Conservation (phyloP, 1,139 yeast species). For the Saccharomyces pastorianus region DNA sequence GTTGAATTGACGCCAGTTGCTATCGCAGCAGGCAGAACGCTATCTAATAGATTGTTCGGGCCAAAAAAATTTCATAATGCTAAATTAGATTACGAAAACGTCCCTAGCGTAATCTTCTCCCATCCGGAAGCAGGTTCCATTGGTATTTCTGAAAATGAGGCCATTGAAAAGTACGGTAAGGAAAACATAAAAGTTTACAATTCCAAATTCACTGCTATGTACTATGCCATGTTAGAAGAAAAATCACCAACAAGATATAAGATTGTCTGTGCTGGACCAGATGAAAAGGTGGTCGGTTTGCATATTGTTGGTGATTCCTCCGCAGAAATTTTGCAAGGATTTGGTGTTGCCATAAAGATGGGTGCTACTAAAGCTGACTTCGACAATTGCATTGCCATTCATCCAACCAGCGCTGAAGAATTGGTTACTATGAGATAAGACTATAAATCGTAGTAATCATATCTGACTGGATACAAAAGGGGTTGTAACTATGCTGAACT, state of each 20-base stretch:
- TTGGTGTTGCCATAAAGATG: constrained; percentile 95
- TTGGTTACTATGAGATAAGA: constrained; percentile 70
- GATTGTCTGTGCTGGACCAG: constrained; percentile 67
- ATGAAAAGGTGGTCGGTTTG: constrained; percentile 91
- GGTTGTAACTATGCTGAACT: neutral
- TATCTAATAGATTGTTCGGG: constrained; percentile 86
- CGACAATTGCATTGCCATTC: constrained; percentile 93
- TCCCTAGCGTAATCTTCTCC: constrained; percentile 88
- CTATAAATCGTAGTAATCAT: neutral
- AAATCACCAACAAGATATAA: constrained; percentile 87
- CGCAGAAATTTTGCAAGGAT: constrained; percentile 92
- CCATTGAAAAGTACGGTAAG: constrained; percentile 68
- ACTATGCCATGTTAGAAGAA: constrained; percentile 77
- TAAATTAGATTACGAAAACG: constrained; percentile 74
- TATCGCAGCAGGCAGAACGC: constrained; percentile 93
- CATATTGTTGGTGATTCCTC: constrained; percentile 87
- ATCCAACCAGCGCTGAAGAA: constrained; percentile 97
- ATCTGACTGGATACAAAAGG: neutral
- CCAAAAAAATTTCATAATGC: constrained; percentile 54
- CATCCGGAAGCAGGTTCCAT: constrained; percentile 97
- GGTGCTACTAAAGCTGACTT: constrained; percentile 96
- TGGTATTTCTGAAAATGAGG: constrained; percentile 75
- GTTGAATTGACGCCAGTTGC: constrained; percentile 97
- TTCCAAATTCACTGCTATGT: constrained; percentile 84
- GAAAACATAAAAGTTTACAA: constrained; percentile 75